phyloP scores from a whole-genome alignment of 306 rosid species.

The Quercus parvula region DNA sequence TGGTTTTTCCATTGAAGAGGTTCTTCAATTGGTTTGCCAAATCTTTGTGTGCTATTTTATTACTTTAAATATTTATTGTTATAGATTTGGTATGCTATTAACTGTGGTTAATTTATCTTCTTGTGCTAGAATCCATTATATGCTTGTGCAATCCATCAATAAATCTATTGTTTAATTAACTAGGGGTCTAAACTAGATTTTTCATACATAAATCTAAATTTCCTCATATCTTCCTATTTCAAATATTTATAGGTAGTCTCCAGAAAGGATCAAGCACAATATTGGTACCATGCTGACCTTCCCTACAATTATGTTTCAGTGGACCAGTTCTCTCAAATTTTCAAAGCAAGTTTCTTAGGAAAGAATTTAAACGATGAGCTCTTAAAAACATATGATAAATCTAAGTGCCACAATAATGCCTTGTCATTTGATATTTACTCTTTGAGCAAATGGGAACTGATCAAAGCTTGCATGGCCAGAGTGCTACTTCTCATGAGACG shows the following conservation, averaged over 20 bases:
- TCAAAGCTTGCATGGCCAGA: slow-evolving; percentile 64
- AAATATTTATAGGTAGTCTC: slow-evolving; percentile 56
- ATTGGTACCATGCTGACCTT: slow-evolving; percentile 50
- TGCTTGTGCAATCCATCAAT: too few species aligned
- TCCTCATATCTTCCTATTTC: slow-evolving; percentile 19
- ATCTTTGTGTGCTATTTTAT: too few species aligned
- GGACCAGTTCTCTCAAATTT: slow-evolving; percentile 47
- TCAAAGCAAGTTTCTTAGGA: slow-evolving; percentile 51
- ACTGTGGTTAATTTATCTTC: too few species aligned
- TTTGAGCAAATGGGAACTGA: slow-evolving; percentile 55
- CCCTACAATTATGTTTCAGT: slow-evolving; percentile 61
- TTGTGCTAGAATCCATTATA: too few species aligned
- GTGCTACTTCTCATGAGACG: slow-evolving; percentile 73
- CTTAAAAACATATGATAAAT: slow-evolving; percentile 50
- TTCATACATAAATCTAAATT: not conserved
- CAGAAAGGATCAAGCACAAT: slow-evolving; percentile 75
- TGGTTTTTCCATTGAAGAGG: too few species aligned
- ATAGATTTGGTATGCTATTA: too few species aligned
- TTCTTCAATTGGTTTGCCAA: too few species aligned
- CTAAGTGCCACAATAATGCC: slow-evolving; percentile 46
- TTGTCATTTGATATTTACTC: slow-evolving; percentile 57
- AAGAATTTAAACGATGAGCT: slow-evolving; percentile 49
- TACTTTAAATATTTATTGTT: too few species aligned
- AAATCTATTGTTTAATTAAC: too few species aligned
- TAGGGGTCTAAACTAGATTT: too few species aligned